Evolutionary conservation across 2,329 filamentous ascomycete genomes (phyloP), one percentile per base, ranked within the genome.

Genomic region (Phyllosticta paracitricarpa): DNA sequence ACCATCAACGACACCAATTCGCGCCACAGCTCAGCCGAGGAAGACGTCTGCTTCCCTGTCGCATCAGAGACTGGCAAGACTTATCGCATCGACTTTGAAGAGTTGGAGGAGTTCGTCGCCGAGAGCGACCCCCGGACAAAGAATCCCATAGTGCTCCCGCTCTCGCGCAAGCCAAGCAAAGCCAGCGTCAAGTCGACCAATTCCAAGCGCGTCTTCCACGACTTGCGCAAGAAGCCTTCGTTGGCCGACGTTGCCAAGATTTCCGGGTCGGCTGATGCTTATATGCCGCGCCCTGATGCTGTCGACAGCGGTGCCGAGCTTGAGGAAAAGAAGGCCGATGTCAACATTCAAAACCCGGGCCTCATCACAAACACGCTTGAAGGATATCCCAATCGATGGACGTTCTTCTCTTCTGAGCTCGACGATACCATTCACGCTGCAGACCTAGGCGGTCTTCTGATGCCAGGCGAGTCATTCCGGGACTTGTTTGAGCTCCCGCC

Each of bases 381-480:
- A 62, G 63, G 66, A 22, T 67, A 70, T 40, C 82, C 84, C 33
- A 94, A 92, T 71, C 85, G 93, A 4, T 97, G 96, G 78, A 94
- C 92, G 65, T 97, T 97, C 77, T 99, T 99, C 75, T 97, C 92
- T 0, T 97, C 94, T 0, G 90, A 94, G 60, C 88, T 91, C 75
- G 92, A 97, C 71, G 92, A 91, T 57, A 96, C 92, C 1, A 91
- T 97, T 64, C 92, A 97, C 71, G 91, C 93, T 17, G 84, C 89
- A 1, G 91, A 96, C 67, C 83, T 99, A 64, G 91, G 90, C 22
- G 93, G 92, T 68, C 82, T 97, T 8, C 83, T 97, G 4, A 85
- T 96, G 62, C 91, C 92, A 2, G 93, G 91, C 8, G 94, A 97
- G 72, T 89, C 88, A 62, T 89, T 97, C 68, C 87, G 90, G 33